Evolutionary conservation across 148 eudicot genomes (phyloP).

Genomic region (Vaccinium corymbosum): DNA sequence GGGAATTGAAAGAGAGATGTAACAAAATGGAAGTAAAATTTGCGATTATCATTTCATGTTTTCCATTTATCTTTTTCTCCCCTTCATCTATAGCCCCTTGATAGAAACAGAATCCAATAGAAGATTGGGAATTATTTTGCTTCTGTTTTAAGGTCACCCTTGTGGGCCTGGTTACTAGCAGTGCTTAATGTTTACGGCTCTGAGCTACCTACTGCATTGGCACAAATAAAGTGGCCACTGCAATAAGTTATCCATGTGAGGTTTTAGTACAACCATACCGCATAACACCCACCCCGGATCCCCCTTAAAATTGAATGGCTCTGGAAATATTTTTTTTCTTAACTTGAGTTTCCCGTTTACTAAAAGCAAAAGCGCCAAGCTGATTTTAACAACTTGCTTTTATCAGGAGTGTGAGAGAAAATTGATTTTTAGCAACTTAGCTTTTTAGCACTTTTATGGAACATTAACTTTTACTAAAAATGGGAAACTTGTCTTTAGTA

Average conservation of each 20-base stretch:
- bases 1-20: not conserved
- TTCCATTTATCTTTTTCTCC: not conserved
- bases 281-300: no score
- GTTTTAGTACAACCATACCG: not conserved
- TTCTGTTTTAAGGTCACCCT: not conserved
- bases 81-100: no score
- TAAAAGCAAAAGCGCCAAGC: no score
- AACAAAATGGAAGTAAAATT: not conserved
- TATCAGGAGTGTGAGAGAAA: no score
- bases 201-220: not conserved
- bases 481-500: no score
- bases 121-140: not conserved
- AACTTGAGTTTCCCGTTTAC: no score
- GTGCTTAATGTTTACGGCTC: not conserved
- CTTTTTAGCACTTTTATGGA: no score
- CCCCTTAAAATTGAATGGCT: no score
- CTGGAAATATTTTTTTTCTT: no score
- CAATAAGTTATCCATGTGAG: not conserved
- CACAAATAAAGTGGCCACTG: not conserved
- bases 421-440: no score
- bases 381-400: no score
- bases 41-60: not conserved
- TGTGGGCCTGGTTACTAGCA: not conserved
- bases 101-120: not conserved
- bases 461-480: no score